phyloP scores from a whole-genome alignment of 495 filamentous ascomycete genomes.

The Hypoxylon trugodes region DNA sequence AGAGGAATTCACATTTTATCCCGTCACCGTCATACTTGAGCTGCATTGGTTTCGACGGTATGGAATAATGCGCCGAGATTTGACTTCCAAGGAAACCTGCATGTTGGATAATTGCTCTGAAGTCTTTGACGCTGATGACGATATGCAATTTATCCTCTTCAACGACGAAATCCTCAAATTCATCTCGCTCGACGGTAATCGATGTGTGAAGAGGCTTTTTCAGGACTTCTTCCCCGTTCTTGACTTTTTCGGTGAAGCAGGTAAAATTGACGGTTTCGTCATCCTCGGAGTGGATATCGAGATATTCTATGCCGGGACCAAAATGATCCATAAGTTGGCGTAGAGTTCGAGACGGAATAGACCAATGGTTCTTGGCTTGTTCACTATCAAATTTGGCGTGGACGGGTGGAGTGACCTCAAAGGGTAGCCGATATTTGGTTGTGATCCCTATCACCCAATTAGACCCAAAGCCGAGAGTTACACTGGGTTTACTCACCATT shows the following conservation, averaged over 20 bases:
- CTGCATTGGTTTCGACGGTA: constrained; percentile 83
- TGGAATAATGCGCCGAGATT: constrained; percentile 80
- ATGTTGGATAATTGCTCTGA: constrained; percentile 87
- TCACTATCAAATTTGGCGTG: constrained; percentile 86
- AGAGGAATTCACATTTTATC: constrained; percentile 82
- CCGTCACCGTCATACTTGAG: constrained; percentile 78
- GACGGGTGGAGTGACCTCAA: constrained; percentile 81
- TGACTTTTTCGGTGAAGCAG: constrained; percentile 92
- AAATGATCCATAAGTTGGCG: constrained; percentile 92
- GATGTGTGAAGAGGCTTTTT: constrained; percentile 95
- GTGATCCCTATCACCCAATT: constrained; percentile 69
- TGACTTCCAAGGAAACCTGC: constrained; percentile 77
- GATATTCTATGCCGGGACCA: constrained; percentile 85
- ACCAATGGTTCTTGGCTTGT: constrained; percentile 78
- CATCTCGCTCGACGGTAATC: constrained; percentile 82
- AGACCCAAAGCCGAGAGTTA: background rate
- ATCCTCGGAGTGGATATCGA: constrained; percentile 82
- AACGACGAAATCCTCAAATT: constrained; percentile 84
- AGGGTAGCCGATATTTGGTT: constrained; percentile 90
- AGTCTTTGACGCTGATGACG: constrained; percentile 91
- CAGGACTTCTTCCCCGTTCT: constrained; percentile 87
- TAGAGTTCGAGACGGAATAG: constrained; percentile 74
- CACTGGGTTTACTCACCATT: constrained; percentile 66
- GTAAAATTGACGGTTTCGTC: constrained; percentile 74
- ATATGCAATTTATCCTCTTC: constrained; percentile 82